Conservation (phyloP, 305 asterid genomes). For the Lippia alba region DNA sequence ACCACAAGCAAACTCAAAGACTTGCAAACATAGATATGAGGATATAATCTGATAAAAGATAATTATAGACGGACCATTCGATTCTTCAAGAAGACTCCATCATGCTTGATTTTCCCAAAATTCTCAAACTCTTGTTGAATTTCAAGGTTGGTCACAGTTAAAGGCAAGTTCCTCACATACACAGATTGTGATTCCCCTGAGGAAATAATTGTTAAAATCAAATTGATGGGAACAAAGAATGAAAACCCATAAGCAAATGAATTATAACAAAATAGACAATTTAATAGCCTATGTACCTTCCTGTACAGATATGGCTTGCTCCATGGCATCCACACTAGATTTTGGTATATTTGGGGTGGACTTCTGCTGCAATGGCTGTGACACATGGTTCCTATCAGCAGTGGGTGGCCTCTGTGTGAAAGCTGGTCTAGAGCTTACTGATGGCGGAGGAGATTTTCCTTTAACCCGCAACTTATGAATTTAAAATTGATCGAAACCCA, state of each 20-base stretch:
- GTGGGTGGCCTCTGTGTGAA: constrained; percentile 58
- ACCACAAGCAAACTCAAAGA: constrained; percentile 37
- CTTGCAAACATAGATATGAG: constrained; percentile 1
- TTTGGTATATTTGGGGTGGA: constrained; percentile 39
- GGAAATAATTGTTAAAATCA: constrained; percentile 24
- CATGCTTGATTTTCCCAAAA: constrained; percentile 76
- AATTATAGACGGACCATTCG: constrained; percentile 43
- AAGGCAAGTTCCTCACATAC: constrained; percentile 84
- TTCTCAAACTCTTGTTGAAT: constrained; percentile 69
- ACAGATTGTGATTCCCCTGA: constrained; percentile 84
- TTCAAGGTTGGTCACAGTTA: constrained; percentile 64
- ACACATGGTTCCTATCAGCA: constrained; percentile 52
- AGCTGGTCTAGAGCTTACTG: constrained; percentile 52
- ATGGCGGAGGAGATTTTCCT: constrained; percentile 62
- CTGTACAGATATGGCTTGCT: constrained; percentile 48
- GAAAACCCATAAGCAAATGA: constrained; percentile 2
- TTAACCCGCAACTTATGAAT: constrained; percentile 70
- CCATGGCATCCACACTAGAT: constrained; percentile 45
- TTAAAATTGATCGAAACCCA: constrained; percentile 25
- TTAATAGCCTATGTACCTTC: constrained; percentile 42
- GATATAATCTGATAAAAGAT: constrained; percentile 4
- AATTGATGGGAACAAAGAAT: constrained; percentile 1
- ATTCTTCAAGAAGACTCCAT: constrained; percentile 81
- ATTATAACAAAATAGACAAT: not conserved
- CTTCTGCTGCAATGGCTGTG: constrained; percentile 57